Base-by-base conservation (phyloP, 1,284 basidiomycete species). In the Ustilago trichophora region DNA sequence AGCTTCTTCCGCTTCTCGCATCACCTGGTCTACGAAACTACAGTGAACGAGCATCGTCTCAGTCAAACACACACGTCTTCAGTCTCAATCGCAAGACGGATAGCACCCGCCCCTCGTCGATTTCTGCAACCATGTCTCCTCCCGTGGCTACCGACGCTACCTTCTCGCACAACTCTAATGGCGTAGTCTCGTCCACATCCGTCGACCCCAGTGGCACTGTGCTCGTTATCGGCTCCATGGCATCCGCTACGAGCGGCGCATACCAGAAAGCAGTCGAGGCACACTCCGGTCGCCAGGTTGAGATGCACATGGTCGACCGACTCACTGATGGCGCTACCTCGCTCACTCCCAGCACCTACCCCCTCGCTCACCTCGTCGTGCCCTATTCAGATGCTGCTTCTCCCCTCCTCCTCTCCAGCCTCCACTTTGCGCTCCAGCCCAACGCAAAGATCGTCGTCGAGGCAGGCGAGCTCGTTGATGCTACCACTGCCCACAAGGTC, bases 301-400 rank as follows among this genome's bases (percentile, higher is more conserved):
- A 81, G 47, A 80, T 80, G 65, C 68, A 81, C 50, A 79, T 81
- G 78, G 62, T 75, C 21, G 79, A 81, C 45, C 75, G 79, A 10
- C 52, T 81, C 33, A 80, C 76, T 11, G 76, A 80, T 18, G 72
- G 58, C 2, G 75, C 62, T 16, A 74, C 72, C 8, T 29, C 56
- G 29, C 73, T 76, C 12, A 26, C 55, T 6, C 48, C 68, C 15
- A 43, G 45, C 25, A 58, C 63, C 5, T 76, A 72, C 35, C 68
- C 73, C 3, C 24, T 52, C 13, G 76, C 63, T 7, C 64, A 72
- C 29, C 56, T 77, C 16, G 50, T 73, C 21, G 58, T 71, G 2
- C 62, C 71, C 12, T 66, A 59, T 29, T 42, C 63, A 0, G 72
- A 71, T 18, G 65, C 64, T 1, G 43, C 64, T 5, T 72, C 71